phyloP scores from a whole-genome alignment of 768 basidiomycete genomes.

The Auricularia cornea region DNA sequence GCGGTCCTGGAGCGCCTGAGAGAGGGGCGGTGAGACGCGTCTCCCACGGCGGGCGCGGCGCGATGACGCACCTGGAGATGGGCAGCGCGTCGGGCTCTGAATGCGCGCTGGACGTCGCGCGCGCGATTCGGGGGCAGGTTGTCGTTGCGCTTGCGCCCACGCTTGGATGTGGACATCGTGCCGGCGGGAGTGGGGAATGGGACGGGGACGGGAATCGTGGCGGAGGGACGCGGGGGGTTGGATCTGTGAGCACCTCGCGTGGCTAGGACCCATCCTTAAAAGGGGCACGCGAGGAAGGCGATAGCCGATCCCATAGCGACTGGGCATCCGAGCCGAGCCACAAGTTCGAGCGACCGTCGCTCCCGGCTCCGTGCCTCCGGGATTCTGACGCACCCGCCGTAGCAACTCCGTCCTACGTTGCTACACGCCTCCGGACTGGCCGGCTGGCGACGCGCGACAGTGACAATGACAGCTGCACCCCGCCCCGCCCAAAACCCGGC shows the following conservation, averaged over 20 bases:
- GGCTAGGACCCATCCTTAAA: not conserved
- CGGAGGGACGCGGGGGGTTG: conserved; percentile 20
- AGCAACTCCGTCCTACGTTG: not conserved
- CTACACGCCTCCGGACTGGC: not conserved
- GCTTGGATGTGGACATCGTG: conserved; percentile 71
- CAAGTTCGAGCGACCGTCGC: not conserved
- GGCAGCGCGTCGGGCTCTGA: conserved; percentile 80
- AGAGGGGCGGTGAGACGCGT: not conserved
- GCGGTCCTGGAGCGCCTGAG: conserved; percentile 70
- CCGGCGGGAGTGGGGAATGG: conserved; percentile 6
- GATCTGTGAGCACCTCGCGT: conserved; percentile 4
- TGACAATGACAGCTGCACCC: not conserved
- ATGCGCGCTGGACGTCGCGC: conserved; percentile 82
- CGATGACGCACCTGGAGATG: conserved; percentile 62
- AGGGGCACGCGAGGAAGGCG: not conserved
- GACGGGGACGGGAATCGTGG: conserved; percentile 15
- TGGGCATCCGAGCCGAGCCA: not conserved
- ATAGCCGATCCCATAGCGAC: not conserved
- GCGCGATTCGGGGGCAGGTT: conserved; percentile 75
- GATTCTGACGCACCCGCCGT: not conserved
- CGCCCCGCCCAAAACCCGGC: not conserved
- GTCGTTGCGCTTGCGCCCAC: conserved; percentile 78
- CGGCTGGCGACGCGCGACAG: not conserved
- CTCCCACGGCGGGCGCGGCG: conserved; percentile 10
- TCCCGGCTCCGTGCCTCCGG: not conserved